Evolutionary conservation across 23 red algal genomes (phyloP).

Genomic region (Gracilaria vermiculophylla): DNA sequence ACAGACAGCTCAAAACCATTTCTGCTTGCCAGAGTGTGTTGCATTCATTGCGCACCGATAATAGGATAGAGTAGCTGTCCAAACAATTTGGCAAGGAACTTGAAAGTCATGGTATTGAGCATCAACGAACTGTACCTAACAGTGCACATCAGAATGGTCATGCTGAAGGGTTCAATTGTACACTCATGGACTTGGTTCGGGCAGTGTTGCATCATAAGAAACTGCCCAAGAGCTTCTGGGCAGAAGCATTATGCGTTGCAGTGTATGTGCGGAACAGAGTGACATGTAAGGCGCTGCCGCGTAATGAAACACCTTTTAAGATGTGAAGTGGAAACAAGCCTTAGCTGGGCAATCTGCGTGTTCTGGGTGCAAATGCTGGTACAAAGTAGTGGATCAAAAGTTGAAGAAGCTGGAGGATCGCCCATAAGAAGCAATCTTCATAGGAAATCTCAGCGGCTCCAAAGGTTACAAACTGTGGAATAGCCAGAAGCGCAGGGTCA

Average conservation of each 20-base stretch:
- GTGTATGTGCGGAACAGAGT: conserved; percentile 17
- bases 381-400: background rate
- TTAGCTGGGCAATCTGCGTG: background rate
- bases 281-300: background rate
- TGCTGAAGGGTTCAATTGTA: conserved; percentile 16
- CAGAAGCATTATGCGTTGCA: background rate
- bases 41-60: conserved; percentile 10
- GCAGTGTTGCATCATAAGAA: conserved; percentile 8
- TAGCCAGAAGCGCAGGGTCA: background rate
- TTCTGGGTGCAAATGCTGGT: background rate
- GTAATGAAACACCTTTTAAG: background rate
- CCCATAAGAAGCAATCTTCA: too few species aligned
- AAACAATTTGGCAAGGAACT: too few species aligned
- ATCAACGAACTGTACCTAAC: background rate
- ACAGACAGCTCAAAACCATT: background rate
- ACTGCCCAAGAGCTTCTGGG: background rate
- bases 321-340: background rate
- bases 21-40: background rate
- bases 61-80: background rate
- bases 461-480: conserved; percentile 35
- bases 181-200: background rate
- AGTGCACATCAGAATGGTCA: conserved; percentile 17
- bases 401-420: background rate
- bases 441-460: background rate
- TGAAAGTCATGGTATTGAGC: background rate